Percentiles rank a stretch among this genome's conserved stretches.
These are phyloP conservation scores for Lachnellula arida DNA, from an alignment of 2,329 filamentous ascomycete species.

Conservation along the genomic window DNA sequence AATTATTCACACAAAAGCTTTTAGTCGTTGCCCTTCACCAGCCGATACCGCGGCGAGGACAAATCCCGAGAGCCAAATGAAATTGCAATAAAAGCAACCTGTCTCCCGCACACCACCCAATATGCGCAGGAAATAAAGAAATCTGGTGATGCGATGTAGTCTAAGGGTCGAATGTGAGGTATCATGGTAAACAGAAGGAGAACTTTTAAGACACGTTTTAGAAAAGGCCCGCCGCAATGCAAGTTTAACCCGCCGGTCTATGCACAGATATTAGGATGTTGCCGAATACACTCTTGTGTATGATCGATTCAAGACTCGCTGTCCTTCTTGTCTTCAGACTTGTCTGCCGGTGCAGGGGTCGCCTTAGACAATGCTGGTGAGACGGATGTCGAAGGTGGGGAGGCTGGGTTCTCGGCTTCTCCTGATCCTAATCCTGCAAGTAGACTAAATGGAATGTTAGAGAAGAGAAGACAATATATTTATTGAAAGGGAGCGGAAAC, in stretches of 20 bases:
- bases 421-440: constrained; percentile 44
- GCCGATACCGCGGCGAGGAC: constrained; percentile 19
- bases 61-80: constrained; percentile 28
- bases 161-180: constrained; percentile 36
- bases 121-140: constrained; percentile 29
- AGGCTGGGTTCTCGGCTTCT: constrained; percentile 59
- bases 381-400: constrained; percentile 63
- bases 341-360: constrained; percentile 44
- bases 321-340: constrained; percentile 45
- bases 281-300: constrained; percentile 35
- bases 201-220: constrained; percentile 43
- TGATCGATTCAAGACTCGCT: constrained; percentile 37
- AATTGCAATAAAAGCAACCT: constrained; percentile 29
- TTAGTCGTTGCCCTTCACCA: constrained; percentile 23
- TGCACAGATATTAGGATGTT: constrained; percentile 41
- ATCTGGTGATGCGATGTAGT: constrained; percentile 33
- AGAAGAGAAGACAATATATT: neutral
- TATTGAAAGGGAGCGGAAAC: constrained; percentile 28
- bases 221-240: constrained; percentile 39
- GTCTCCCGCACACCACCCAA: constrained; percentile 30
- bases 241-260: constrained; percentile 41
- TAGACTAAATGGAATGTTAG: constrained; percentile 40
- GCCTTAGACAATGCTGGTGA: constrained; percentile 63
- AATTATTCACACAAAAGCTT: constrained; percentile 32
- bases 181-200: constrained; percentile 39